Conservation (phyloP, 2,329 filamentous ascomycete species). For the Fusarium caatingaense region DNA sequence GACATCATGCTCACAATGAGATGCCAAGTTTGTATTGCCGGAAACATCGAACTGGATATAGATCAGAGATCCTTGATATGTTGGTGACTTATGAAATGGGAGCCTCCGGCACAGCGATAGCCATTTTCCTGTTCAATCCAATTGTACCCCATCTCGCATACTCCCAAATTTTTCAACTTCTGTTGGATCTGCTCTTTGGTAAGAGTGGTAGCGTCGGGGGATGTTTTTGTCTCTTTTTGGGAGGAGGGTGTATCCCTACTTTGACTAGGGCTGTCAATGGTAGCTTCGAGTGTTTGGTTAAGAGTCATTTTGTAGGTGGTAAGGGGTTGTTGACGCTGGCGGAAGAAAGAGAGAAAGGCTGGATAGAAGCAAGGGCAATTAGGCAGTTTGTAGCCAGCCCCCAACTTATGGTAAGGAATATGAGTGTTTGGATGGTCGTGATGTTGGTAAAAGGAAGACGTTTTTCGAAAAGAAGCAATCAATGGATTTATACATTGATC, state of each 20-base stretch:
- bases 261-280: not conserved
- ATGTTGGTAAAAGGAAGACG: too few relatives aligned
- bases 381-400: too few relatives aligned
- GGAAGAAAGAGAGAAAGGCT: not conserved
- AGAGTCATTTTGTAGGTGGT: not conserved
- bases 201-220: not conserved
- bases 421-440: too few relatives aligned
- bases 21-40: rapidly evolving
- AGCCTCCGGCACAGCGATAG: not conserved
- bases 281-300: not conserved
- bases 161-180: not conserved
- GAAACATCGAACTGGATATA: too few relatives aligned
- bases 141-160: not conserved
- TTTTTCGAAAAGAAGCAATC: too few relatives aligned
- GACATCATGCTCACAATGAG: rapidly evolving
- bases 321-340: not conserved
- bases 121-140: not conserved
- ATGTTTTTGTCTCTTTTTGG: not conserved
- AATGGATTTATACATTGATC: too few relatives aligned
- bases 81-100: not conserved
- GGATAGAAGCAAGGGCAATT: too few relatives aligned
- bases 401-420: too few relatives aligned
- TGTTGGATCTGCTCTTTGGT: not conserved
- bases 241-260: not conserved
- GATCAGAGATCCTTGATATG: not conserved